A percentile compares a stretch with the other conserved stretches of the same genome.
Conservation (phyloP, 1,139 yeast genomes). For the Scheffersomyces lignicola region DNA sequence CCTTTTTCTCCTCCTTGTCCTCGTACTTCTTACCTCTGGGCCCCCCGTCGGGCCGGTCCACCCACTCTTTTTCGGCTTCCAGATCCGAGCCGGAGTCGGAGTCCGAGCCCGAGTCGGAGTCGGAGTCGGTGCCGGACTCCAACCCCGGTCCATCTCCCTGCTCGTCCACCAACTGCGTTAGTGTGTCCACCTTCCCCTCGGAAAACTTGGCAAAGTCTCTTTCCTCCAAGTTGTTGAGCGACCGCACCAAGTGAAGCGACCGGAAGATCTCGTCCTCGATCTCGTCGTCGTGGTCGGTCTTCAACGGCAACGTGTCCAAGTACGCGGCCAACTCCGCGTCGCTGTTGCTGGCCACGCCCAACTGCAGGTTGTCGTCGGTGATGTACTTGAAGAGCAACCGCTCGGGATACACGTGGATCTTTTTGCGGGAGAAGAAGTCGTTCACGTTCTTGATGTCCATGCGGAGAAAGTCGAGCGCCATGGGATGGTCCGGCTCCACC, state of each 20-base stretch:
- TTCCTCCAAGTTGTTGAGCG: conserved; percentile 74
- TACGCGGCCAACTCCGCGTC: conserved; percentile 39
- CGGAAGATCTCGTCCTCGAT: conserved; percentile 82
- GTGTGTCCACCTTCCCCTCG: conserved; percentile 77
- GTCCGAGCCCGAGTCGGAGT: no score
- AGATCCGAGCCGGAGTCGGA: no score
- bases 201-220: conserved; percentile 82
- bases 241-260: conserved; percentile 79
- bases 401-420: conserved; percentile 79
- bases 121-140: no score
- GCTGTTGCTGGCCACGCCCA: conserved; percentile 36
- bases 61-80: conserved; percentile 37
- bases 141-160: conserved; percentile 15
- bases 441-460: conserved; percentile 98
- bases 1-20: conserved; percentile 82
- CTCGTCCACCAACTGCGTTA: conserved; percentile 57
- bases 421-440: conserved; percentile 72
- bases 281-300: conserved; percentile 54
- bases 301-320: conserved; percentile 50
- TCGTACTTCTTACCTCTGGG: conserved; percentile 75
- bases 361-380: conserved; percentile 42
- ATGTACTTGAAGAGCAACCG: conserved; percentile 77
- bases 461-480: conserved; percentile 89
- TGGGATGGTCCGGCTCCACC: conserved; percentile 97
- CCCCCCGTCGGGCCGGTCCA: conserved; percentile 34